phyloP scores from a whole-genome alignment of 345 rosid genomes.

The Ceriops decandra region DNA sequence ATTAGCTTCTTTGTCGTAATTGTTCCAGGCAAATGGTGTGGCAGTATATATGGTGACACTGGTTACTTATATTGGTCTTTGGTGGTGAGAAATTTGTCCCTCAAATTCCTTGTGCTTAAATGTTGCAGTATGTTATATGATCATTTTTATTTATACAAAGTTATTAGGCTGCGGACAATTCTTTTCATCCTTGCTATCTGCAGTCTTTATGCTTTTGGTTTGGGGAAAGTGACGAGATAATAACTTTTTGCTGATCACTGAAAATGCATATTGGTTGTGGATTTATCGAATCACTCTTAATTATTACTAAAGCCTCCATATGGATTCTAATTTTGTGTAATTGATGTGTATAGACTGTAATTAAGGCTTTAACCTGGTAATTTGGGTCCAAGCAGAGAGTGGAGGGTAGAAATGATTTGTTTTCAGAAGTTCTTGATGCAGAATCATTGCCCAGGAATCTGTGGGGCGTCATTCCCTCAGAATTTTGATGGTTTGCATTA shows the following conservation, averaged over 20 bases:
- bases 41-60: slow-evolving; percentile 76
- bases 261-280: slow-evolving; percentile 2
- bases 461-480: too few relatives aligned
- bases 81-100: slow-evolving; percentile 69
- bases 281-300: not conserved
- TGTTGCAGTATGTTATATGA: not conserved
- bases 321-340: too few relatives aligned
- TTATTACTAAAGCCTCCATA: too few relatives aligned
- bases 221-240: not conserved
- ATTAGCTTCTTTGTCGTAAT: slow-evolving; percentile 11
- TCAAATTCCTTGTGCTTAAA: slow-evolving; percentile 8
- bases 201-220: not conserved
- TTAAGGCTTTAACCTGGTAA: too few relatives aligned
- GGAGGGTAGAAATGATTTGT: too few relatives aligned
- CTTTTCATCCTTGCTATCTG: not conserved
- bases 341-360: too few relatives aligned
- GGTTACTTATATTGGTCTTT: slow-evolving; percentile 70
- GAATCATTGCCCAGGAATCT: too few relatives aligned
- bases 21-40: slow-evolving; percentile 86
- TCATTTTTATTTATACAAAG: not conserved
- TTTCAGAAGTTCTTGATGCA: too few relatives aligned
- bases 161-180: not conserved
- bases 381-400: too few relatives aligned
- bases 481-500: too few relatives aligned
- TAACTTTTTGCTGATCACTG: not conserved